A percentile compares a stretch with the other conserved stretches of the same genome.
phyloP scores from a whole-genome alignment of 108 stramenopile species.

The Pseudonitzschia delicatissima region DNA sequence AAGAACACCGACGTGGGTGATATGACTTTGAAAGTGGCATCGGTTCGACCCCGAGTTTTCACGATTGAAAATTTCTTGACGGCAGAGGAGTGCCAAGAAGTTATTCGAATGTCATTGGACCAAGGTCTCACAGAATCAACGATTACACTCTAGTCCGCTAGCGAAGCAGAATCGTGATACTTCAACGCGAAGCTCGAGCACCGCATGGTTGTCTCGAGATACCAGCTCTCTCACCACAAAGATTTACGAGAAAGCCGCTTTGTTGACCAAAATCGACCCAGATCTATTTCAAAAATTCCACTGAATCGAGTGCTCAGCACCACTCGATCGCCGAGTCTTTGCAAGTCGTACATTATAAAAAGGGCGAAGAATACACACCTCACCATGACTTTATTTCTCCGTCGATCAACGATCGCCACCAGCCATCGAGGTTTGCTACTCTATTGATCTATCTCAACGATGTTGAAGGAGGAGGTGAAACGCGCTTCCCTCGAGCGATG shows the following conservation, averaged over 20 bases:
- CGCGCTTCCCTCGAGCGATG: slow-evolving; percentile 82
- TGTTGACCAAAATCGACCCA: slow-evolving; percentile 73
- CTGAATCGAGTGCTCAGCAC: slow-evolving; percentile 45
- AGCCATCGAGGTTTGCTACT: slow-evolving; percentile 82
- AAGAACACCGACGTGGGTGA: slow-evolving; percentile 44
- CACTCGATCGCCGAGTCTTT: slow-evolving; percentile 85
- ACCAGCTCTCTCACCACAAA: slow-evolving; percentile 59
- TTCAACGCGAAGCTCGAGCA: slow-evolving; percentile 58
- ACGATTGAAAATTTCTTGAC: slow-evolving; percentile 71
- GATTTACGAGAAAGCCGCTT: slow-evolving; percentile 78
- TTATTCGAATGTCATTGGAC: slow-evolving; percentile 48
- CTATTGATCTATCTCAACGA: slow-evolving; percentile 79
- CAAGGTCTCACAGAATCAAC: slow-evolving; percentile 62
- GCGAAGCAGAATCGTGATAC: slow-evolving; percentile 31
- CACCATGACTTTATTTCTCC: slow-evolving; percentile 91
- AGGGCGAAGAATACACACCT: slow-evolving; percentile 74
- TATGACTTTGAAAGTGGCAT: slow-evolving; percentile 48
- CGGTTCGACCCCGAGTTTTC: slow-evolving; percentile 68
- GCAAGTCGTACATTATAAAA: slow-evolving; percentile 81
- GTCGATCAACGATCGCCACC: slow-evolving; percentile 63
- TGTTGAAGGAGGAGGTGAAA: slow-evolving; percentile 69
- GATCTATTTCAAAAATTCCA: slow-evolving; percentile 49
- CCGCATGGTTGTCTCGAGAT: slow-evolving; percentile 74
- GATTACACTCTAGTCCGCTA: slow-evolving; percentile 33
- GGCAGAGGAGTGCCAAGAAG: slow-evolving; percentile 55